Evolutionary conservation across 73 alveolate species (phyloP).

Genomic region (Urostyla sp.): DNA sequence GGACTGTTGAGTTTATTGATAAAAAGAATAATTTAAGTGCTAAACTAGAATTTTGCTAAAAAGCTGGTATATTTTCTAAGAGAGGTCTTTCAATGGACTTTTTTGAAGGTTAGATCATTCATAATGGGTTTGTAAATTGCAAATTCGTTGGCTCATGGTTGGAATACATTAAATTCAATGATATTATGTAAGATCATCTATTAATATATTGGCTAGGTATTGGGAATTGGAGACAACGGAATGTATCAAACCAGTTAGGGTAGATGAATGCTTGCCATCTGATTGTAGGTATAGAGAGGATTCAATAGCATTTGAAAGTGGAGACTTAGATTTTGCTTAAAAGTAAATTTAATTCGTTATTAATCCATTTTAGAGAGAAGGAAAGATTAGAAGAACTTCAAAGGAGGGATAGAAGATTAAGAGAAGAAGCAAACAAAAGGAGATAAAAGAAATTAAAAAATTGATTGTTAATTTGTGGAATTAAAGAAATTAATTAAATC

Average conservation of each 20-base stretch:
- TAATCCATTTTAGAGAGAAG: constrained; percentile 32
- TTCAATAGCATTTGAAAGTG: constrained; percentile 44
- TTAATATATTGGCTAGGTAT: neutral
- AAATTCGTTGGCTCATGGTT: constrained; percentile 58
- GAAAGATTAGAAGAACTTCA: constrained; percentile 67
- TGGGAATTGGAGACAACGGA: constrained; percentile 59
- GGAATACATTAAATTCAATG: constrained; percentile 16
- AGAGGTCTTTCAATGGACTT: constrained; percentile 1
- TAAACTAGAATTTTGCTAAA: constrained; percentile 33
- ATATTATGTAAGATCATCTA: constrained; percentile 3
- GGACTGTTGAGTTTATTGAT: constrained; percentile 41
- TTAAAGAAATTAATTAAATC: neutral
- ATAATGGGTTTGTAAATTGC: constrained; percentile 4
- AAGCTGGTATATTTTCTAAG: constrained; percentile 44
- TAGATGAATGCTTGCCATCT: constrained; percentile 50
- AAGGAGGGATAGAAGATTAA: constrained; percentile 62
- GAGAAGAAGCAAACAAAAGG: constrained; percentile 34
- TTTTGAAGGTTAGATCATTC: constrained; percentile 23
- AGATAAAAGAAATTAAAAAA: neutral
- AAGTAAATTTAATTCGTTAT: neutral
- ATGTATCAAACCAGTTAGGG: constrained; percentile 41
- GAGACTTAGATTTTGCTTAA: constrained; percentile 50
- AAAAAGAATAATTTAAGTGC: constrained; percentile 33
- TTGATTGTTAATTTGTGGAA: neutral
- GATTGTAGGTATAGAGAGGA: constrained; percentile 74